Evolutionary conservation across 129 eudicot species (phyloP), one percentile per base, ranked within the genome.

Genomic region (Escallonia herrerae): DNA sequence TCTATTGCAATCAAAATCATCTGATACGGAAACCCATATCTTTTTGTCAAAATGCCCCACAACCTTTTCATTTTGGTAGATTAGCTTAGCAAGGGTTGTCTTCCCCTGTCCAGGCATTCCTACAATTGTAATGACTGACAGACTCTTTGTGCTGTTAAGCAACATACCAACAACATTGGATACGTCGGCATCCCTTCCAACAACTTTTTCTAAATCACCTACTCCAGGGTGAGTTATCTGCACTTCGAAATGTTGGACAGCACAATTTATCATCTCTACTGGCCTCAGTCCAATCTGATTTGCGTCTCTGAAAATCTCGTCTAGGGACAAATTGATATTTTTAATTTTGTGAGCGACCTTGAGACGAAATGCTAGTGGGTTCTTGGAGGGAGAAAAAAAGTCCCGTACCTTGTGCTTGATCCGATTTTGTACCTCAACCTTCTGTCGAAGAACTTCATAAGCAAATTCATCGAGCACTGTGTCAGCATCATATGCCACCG

Each of bases 161-260:
- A 51, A 51, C 56, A 12, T 51, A n/a, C 3, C 54, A 45, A 40
- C 49, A 3, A 70, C 12, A n/a, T 38, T 60, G 4, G 40, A 14
- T 5, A 47, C 51, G 60, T 70, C 67, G 3, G 39, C 41, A 46
- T 70, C 74, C 43, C 74, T 70, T 33, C 74, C 74, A 8, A 70
- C 55, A 38, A 70, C 10, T 10, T 15, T 44, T 12, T 22, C 33
- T 22, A 14, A 47, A 8, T 40, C 60, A 45, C 48, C 14, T 37
- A 60, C 15, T 22, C 45, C 11, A 40, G 43, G 43, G 56, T 51
- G 4, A 51, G 14, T 12, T n/a, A 6, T 51, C 12, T 12, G 56
- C 4, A 7, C 12, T 12, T 8, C 56, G n/a, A 4, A 3, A 12
- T 1, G 13, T 6, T 8, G 13, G 12, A 7, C 56, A 11, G 4